Evolutionary conservation across 176 grass and related monocot species (phyloP), one percentile per base, ranked within the genome.

Genomic region (Eleusine indica): DNA sequence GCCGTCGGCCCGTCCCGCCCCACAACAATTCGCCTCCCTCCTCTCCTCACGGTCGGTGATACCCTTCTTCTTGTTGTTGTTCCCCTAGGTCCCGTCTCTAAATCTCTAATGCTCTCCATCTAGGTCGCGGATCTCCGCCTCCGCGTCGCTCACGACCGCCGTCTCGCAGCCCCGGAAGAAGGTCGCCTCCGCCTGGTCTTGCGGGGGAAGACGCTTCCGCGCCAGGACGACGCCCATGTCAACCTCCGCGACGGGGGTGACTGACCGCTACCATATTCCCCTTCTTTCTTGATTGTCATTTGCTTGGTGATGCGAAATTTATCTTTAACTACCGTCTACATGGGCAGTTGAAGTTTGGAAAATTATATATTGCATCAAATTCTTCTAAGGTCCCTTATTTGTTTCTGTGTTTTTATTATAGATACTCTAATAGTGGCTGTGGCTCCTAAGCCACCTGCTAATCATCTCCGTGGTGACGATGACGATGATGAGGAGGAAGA

Each of bases 121-220:
- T 44, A 97, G 92, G 80, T 92, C 9, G 76, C 84, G 70, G 94
- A 97, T 82, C 74, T 97, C 52, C 85, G 88, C 68, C 76, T 38
- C 69, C 69, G 86, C 73, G 66, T 97, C 35, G 94, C 91, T 15
- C 77, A 71, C 57, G 74, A 80, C 30, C 83, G 87, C 47, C 83
- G 68, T 74, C 83, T 97, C 60, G 80, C 85, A 6, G 32, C 32
- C 35, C 22, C 47, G 4, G 66, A 80, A 41, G 77, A 86, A 71
- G 91, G 85, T 29, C 90, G 92, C 13, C 82, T 97, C 75, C 93
- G 93, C 79, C 77, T 97, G 46, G 83, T 97, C 75, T 80, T 94
- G 41, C 86, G 77, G 18, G 94, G 92, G 63, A 87, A 65, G 29
- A 92, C 86, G 12, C 86, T 97, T 60, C 90, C 68, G 15, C 43